Evolutionary conservation across 2,329 filamentous ascomycete species (phyloP).

Genomic region (Colletotrichum endophyticum): DNA sequence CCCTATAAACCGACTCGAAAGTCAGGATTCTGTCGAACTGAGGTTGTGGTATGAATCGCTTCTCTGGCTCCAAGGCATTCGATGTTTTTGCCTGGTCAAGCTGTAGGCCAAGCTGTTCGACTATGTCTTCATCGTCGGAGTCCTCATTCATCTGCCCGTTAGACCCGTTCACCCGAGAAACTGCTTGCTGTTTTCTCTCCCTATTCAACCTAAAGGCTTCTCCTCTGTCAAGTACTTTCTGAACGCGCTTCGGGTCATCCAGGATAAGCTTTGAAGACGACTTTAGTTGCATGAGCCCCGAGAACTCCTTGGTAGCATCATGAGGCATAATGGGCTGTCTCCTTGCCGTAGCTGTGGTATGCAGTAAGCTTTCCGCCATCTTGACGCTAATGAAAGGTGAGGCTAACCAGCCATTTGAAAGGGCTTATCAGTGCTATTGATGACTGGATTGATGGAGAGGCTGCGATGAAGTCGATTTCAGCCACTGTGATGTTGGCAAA

Average conservation of each 20-base stretch:
- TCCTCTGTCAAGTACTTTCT: neutral
- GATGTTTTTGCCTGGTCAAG: neutral
- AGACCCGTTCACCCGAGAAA: neutral
- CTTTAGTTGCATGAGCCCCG: neutral
- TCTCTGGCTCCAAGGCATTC: neutral
- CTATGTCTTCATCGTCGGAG: neutral
- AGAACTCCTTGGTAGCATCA: fast-evolving
- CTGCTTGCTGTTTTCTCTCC: neutral
- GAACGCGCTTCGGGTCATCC: neutral
- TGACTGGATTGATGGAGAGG: neutral
- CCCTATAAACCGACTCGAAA: neutral
- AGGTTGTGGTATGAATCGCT: neutral
- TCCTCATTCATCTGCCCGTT: neutral
- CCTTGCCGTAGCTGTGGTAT: neutral
- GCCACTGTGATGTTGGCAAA: neutral
- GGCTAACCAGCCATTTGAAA: neutral
- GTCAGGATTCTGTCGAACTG: neutral
- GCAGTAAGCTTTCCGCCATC: neutral
- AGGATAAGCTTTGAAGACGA: neutral
- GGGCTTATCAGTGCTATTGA: neutral
- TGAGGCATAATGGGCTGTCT: neutral
- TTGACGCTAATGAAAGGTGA: neutral
- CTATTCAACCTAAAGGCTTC: neutral
- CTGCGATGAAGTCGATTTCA: neutral
- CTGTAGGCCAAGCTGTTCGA: neutral